Conservation (phyloP, 2,329 filamentous ascomycete genomes). For the Beauveria sp. region DNA sequence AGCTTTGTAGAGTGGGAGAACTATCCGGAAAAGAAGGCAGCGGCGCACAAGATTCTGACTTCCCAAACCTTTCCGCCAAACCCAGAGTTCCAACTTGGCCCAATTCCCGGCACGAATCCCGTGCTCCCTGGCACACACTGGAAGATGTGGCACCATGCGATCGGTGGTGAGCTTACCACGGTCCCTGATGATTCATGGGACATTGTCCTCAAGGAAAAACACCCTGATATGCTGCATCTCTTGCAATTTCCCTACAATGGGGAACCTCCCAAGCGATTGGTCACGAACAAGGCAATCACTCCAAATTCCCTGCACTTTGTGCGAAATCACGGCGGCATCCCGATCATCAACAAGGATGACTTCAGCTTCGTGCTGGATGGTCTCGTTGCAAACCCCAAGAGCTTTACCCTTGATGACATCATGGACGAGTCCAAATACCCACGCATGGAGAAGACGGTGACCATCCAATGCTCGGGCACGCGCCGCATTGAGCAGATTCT, state of each 20-base stretch:
- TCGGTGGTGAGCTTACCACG: slow-evolving; percentile 28
- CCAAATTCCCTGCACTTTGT: slow-evolving; percentile 54
- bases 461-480: slow-evolving; percentile 62
- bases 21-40: slow-evolving; percentile 58
- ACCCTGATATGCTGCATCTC: slow-evolving; percentile 52
- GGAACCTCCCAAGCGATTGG: slow-evolving; percentile 51
- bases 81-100: slow-evolving; percentile 49
- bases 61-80: slow-evolving; percentile 22
- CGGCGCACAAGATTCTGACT: slow-evolving; percentile 43
- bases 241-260: slow-evolving; percentile 59
- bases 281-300: slow-evolving; percentile 49
- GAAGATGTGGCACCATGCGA: slow-evolving; percentile 51
- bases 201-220: slow-evolving; percentile 48
- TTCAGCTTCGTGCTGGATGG: slow-evolving; percentile 51
- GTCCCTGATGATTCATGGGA: slow-evolving; percentile 53
- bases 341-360: slow-evolving; percentile 50
- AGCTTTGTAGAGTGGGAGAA: slow-evolving; percentile 63
- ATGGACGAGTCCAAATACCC: slow-evolving; percentile 54
- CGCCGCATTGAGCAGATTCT: slow-evolving; percentile 61
- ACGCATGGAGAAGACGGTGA: slow-evolving; percentile 48
- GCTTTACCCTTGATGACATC: slow-evolving; percentile 51
- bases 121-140: slow-evolving; percentile 48
- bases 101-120: slow-evolving; percentile 50
- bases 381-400: slow-evolving; percentile 50
- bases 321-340: slow-evolving; percentile 65